phyloP scores from a whole-genome alignment of 257 asterid genomes.

The Lavandula angustifolia region DNA sequence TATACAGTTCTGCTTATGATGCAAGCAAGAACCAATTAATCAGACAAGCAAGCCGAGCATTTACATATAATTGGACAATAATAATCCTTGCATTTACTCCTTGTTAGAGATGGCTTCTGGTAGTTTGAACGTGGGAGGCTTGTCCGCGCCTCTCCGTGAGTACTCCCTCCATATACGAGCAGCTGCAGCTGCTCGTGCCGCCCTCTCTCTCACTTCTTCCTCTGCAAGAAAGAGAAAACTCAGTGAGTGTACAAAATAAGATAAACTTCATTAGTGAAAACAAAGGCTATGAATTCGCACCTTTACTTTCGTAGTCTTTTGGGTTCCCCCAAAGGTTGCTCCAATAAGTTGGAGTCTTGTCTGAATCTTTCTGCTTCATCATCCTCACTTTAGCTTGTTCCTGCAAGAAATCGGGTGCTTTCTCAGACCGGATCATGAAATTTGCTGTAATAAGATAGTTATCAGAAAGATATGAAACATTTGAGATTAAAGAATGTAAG shows the following conservation, averaged over 20 bases:
- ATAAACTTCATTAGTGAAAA: not conserved
- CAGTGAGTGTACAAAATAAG: not conserved
- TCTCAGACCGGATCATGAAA: too few relatives aligned
- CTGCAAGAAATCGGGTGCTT: slow-evolving; percentile 41
- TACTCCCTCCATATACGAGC: slow-evolving; percentile 98
- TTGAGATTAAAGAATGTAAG: not conserved
- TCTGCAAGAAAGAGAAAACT: slow-evolving; percentile 42
- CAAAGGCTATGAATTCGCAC: slow-evolving; percentile 30
- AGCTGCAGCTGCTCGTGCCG: slow-evolving; percentile 88
- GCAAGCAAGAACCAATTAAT: slow-evolving; percentile 19
- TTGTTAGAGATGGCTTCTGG: slow-evolving; percentile 70
- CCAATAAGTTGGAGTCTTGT: slow-evolving; percentile 64
- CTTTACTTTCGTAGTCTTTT: slow-evolving; percentile 47
- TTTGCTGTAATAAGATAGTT: too few relatives aligned
- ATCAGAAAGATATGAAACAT: too few relatives aligned
- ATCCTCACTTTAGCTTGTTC: slow-evolving; percentile 72
- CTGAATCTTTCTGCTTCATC: slow-evolving; percentile 73
- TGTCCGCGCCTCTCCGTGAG: slow-evolving; percentile 82
- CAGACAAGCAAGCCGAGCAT: slow-evolving; percentile 16
- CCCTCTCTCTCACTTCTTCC: slow-evolving; percentile 72
- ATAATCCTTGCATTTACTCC: slow-evolving; percentile 40
- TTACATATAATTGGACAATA: slow-evolving; percentile 12
- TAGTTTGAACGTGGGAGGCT: slow-evolving; percentile 82
- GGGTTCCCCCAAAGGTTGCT: slow-evolving; percentile 76
- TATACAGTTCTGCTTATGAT: slow-evolving; percentile 21